Evolutionary conservation across 2,329 filamentous ascomycete species (phyloP), one percentile per base, ranked within the genome.

Genomic region (Fusarium kyushuense): DNA sequence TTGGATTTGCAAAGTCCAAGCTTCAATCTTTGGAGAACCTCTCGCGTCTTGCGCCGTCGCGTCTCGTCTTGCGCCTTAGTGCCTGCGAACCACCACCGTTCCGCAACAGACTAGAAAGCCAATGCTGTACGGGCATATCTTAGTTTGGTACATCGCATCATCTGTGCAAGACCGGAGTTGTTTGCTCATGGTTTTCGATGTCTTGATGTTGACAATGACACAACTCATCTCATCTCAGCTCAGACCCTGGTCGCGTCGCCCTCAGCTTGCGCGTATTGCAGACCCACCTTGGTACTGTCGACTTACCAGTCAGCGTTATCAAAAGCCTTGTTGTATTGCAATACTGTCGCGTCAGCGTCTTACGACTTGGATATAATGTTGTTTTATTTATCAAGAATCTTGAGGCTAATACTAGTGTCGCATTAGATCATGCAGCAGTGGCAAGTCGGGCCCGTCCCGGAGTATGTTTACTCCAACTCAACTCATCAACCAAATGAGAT

Each of bases 401-500:
- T 16, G 38, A 51, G 49, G 66, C 71, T 72, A 66, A 77, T 58
- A 66, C 72, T 74, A 32, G 40, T 53, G 42, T 71, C 71, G 57
- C 51, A 67, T 58, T 59, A 86, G 84, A 84, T 79, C 79, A 87
- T 87, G 85, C 84, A 87, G 81, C 84, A 87, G 79, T 87, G 85
- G 85, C 84, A 87, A 79, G 84, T 87, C 78, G 84, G 85, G 80
- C 84, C 85, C 72, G 82, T 87, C 79, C 85, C 85, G 80, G 84
- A 86, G 79, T 86, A 86, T 80, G 82, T 87, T 73, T 86, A 85
- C 80, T 79, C 82, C 76, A 84, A 83, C 79, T 80, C 81, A 78
- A 80, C 83, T 74, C 84, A 85, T 74, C 84, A 84, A 75, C 80
- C 82, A 71, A 84, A 83, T 79, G 84, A 86, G 70, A 84, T 87